Evolutionary conservation across 1,284 basidiomycete genomes (phyloP).

Genomic region (Abortiporus biennis): DNA sequence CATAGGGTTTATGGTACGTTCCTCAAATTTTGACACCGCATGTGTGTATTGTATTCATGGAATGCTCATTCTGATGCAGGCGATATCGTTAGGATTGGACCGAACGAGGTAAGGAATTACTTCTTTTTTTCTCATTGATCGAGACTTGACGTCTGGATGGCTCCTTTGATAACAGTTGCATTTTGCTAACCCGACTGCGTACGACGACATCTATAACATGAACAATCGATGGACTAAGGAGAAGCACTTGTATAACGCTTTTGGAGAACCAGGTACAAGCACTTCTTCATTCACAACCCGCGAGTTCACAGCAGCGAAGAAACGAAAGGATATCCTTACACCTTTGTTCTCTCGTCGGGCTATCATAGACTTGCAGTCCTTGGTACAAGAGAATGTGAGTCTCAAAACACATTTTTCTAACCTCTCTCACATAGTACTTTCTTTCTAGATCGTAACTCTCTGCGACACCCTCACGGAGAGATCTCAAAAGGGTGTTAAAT

Average conservation of each 20-base stretch:
- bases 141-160: neutral
- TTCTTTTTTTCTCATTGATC: neutral
- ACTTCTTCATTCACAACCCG: slow-evolving; percentile 19
- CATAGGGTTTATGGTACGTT: slow-evolving; percentile 18
- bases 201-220: slow-evolving; percentile 23
- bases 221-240: slow-evolving; percentile 24
- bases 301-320: slow-evolving; percentile 21
- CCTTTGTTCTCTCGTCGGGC: slow-evolving; percentile 27
- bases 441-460: neutral
- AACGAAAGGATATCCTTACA: slow-evolving; percentile 21
- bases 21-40: neutral
- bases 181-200: slow-evolving; percentile 24
- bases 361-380: slow-evolving; percentile 22
- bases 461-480: slow-evolving; percentile 5
- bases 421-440: too few species aligned
- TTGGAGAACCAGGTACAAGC: slow-evolving; percentile 17
- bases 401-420: too few species aligned
- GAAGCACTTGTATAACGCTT: slow-evolving; percentile 19
- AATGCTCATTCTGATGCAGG: slow-evolving; percentile 10
- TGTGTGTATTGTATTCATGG: too few species aligned
- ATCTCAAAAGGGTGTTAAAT: slow-evolving; percentile 4
- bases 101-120: slow-evolving; percentile 19
- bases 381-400: slow-evolving; percentile 23
- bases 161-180: slow-evolving; percentile 20
- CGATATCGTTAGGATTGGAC: slow-evolving; percentile 16